Evolutionary conservation across 1,139 yeast species (phyloP), one percentile per base, ranked within the genome.

Genomic region (Blastobotrys persicus): DNA sequence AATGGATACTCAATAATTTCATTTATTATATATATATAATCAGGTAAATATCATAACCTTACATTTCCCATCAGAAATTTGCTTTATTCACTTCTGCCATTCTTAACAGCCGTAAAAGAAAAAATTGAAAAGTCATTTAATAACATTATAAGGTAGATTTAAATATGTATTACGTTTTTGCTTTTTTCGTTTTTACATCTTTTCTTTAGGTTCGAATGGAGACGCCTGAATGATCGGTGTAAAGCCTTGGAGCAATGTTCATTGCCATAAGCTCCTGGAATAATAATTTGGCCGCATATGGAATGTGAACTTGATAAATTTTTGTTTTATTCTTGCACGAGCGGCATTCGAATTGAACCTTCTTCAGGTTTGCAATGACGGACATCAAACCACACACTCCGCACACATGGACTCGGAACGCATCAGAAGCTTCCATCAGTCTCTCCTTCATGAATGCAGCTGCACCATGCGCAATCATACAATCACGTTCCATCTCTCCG

Each of bases 401-500:
- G 76, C 99, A 92, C 31, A 94, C 85, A 67, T 94, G 98, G 41
- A 94, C 98, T 71, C 98, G 81, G 76, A 92, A 92, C 2, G 98
- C 97, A 75, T 92, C 99, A 0, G 98, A 89, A 2, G 97, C 97
- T 70, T 92, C 98, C 97, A 92, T 91, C 69, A 92, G 77, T 69
- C 99, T 81, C 73, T 92, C 99, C 72, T 91, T 88, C 72, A 92
- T 79, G 76, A 92, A 92, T 6, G 97, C 95, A 1, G 98, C 97
- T 2, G 97, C 98, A 68, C 98, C 98, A 69, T 92, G 98, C 3
- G 98, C 98, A 77, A 92, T 92, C 96, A 94, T 92, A 85, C 98
- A 92, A 77, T 94, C 98, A 77, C 98, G 88, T 73, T 92, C 99
- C 99, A 92, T 92, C 74, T 92, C 99, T 67, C 99, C 99, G 80